Evolutionary conservation across 2,329 filamentous ascomycete genomes (phyloP).

Genomic region (Ascochyta fabae): DNA sequence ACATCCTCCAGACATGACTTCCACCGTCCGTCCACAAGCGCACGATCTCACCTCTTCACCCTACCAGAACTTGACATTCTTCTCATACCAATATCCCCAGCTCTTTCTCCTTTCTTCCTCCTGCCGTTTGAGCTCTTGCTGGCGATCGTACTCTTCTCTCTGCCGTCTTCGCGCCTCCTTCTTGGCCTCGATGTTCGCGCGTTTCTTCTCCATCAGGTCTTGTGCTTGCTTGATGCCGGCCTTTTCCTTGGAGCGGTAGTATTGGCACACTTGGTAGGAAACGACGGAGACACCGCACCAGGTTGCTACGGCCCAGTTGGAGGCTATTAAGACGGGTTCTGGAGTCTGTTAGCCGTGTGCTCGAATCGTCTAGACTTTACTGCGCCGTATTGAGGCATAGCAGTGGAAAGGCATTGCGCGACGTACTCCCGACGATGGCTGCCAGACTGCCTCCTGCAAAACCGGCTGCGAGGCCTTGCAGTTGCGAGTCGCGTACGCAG

Average conservation of each 20-base stretch:
- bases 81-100: constrained; percentile 47
- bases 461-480: constrained; percentile 82
- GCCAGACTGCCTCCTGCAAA: constrained; percentile 76
- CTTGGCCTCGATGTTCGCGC: constrained; percentile 57
- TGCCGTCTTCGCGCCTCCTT: constrained; percentile 53
- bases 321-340: constrained; percentile 69
- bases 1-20: not conserved
- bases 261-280: constrained; percentile 86
- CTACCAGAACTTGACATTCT: constrained; percentile 48
- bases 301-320: constrained; percentile 84
- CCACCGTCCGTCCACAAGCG: too few relatives aligned
- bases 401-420: not conserved
- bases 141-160: constrained; percentile 52
- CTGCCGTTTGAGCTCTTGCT: constrained; percentile 32
- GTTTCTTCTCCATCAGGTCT: constrained; percentile 78
- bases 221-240: constrained; percentile 85
- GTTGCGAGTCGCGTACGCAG: constrained; percentile 80
- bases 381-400: not conserved
- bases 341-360: constrained; percentile 19
- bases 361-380: not conserved
- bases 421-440: constrained; percentile 76
- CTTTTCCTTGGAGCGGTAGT: constrained; percentile 74
- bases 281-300: constrained; percentile 74
- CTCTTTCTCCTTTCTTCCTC: constrained; percentile 46
- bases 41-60: not conserved